Conservation (phyloP, 2,329 filamentous ascomycete species). For the Xylariaceae sp. region DNA sequence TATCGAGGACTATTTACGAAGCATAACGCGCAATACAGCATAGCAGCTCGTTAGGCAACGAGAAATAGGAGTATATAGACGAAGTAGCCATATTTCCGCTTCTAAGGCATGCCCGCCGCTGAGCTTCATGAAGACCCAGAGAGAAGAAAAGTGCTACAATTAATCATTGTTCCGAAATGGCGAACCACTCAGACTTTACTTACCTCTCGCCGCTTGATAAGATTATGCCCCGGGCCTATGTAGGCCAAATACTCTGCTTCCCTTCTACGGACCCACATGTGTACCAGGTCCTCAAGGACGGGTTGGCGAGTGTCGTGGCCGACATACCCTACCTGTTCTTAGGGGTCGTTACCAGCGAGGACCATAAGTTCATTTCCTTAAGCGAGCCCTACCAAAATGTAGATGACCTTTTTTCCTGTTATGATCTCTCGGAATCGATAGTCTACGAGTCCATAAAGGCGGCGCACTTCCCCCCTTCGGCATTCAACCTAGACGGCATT, state of each 20-base stretch:
- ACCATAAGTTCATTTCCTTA: constrained; percentile 16
- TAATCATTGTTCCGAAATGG: constrained; percentile 7
- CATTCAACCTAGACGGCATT: constrained; percentile 21
- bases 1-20: neutral
- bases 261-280: constrained; percentile 19
- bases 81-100: neutral
- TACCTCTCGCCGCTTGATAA: constrained; percentile 33
- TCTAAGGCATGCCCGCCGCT: neutral
- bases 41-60: neutral
- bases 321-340: constrained; percentile 34
- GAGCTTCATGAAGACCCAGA: neutral
- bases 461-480: constrained; percentile 28
- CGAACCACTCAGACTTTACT: neutral
- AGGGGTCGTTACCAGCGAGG: constrained; percentile 18
- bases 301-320: constrained; percentile 19
- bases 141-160: neutral
- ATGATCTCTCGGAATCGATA: constrained; percentile 27
- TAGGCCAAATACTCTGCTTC: constrained; percentile 35
- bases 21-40: neutral
- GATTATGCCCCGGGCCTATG: constrained; percentile 35
- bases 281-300: constrained; percentile 14
- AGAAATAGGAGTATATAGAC: neutral
- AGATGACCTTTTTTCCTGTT: constrained; percentile 27
- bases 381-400: constrained; percentile 19
- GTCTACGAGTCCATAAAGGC: constrained; percentile 27